These are phyloP conservation scores for Amorphotheca resinae DNA, from an alignment of 495 filamentous ascomycete species.

Conservation along the genomic window DNA sequence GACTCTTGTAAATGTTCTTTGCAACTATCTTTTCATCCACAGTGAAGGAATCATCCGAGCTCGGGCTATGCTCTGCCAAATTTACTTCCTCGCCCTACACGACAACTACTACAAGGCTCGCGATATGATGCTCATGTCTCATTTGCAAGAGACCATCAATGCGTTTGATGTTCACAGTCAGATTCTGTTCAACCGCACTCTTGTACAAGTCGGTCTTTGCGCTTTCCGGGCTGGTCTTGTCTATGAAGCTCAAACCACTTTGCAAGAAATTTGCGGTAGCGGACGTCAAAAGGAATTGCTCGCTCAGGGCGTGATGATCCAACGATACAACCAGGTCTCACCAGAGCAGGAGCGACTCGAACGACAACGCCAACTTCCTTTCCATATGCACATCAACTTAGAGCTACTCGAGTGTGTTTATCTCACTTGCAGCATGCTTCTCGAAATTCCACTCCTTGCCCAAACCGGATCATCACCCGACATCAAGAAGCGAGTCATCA, in stretches of 20 bases:
- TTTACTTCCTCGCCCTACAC: constrained; percentile 94
- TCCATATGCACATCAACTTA: constrained; percentile 99
- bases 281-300: constrained; percentile 95
- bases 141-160: constrained; percentile 88
- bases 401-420: constrained; percentile 97
- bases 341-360: constrained; percentile 97
- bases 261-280: constrained; percentile 95
- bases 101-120: constrained; percentile 95
- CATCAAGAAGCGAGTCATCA: constrained; percentile 94
- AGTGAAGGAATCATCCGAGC: constrained; percentile 93
- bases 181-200: constrained; percentile 96
- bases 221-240: constrained; percentile 94
- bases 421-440: constrained; percentile 94
- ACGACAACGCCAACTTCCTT: constrained; percentile 89
- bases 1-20: constrained; percentile 71
- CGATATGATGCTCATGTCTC: constrained; percentile 99
- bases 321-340: constrained; percentile 85
- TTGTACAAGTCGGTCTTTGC: constrained; percentile 96
- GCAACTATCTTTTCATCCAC: constrained; percentile 87
- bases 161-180: constrained; percentile 94
- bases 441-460: constrained; percentile 93
- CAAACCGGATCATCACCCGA: constrained; percentile 94
- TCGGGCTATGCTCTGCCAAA: constrained; percentile 93
- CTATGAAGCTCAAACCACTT: constrained; percentile 91
- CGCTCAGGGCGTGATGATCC: constrained; percentile 94